These are phyloP conservation scores for Cyberlindnera veronae DNA, from an alignment of 805 yeast species.

Conservation along the genomic window DNA sequence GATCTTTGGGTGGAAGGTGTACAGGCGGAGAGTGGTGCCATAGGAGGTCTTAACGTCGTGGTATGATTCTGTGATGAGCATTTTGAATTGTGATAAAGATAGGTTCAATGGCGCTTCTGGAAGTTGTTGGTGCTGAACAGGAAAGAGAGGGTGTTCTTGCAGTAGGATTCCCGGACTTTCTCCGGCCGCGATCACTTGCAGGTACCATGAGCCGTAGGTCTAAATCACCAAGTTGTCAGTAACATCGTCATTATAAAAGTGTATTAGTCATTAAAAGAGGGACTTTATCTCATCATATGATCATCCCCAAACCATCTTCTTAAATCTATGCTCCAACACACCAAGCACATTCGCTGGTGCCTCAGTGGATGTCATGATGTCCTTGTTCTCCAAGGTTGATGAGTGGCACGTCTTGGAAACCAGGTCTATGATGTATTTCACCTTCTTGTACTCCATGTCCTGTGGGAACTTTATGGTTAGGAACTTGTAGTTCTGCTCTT, in stretches of 20 bases:
- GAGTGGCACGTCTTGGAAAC: slow-evolving; percentile 25
- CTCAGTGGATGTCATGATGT: slow-evolving; percentile 33
- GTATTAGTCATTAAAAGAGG: background rate
- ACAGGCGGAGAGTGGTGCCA: slow-evolving; percentile 65
- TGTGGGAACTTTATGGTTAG: slow-evolving; percentile 25
- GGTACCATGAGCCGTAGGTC: no score
- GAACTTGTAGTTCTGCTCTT: slow-evolving; percentile 1
- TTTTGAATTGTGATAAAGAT: no score
- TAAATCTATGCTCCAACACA: slow-evolving; percentile 33
- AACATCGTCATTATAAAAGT: no score
- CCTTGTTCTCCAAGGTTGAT: slow-evolving; percentile 27
- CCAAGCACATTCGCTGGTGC: slow-evolving; percentile 36
- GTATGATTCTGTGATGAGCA: slow-evolving; percentile 66
- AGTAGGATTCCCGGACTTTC: background rate
- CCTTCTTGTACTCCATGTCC: slow-evolving; percentile 23
- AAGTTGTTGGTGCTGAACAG: background rate
- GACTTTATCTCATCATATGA: no score
- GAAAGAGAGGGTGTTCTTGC: no score
- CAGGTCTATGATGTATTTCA: slow-evolving; percentile 24
- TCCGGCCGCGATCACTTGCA: background rate
- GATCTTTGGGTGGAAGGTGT: slow-evolving; percentile 62
- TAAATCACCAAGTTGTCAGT: no score
- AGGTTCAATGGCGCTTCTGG: background rate
- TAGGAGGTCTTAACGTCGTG: slow-evolving; percentile 63
- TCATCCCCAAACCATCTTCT: slow-evolving; percentile 38